Percentiles rank a stretch among this genome's conserved stretches.
Conservation (phyloP, 2,329 filamentous ascomycete species). For the Calonectria crousiana region DNA sequence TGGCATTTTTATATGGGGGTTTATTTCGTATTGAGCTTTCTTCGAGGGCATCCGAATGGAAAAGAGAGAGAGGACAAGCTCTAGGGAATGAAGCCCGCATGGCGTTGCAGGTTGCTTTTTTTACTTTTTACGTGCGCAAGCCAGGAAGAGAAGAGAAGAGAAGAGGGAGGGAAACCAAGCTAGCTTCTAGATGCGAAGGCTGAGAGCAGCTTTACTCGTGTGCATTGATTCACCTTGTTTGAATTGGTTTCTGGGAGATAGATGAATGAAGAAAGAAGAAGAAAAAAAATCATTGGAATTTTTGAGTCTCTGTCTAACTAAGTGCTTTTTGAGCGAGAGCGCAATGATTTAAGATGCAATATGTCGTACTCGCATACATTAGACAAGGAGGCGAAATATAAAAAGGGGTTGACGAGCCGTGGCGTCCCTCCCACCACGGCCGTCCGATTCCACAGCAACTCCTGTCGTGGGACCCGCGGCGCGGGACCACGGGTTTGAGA, state of each 20-base stretch:
- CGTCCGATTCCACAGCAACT: constrained; percentile 52
- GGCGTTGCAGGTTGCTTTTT: constrained; percentile 32
- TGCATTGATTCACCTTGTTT: background rate
- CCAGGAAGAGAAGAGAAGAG: background rate
- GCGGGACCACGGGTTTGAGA: constrained; percentile 60
- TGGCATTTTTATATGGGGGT: constrained; percentile 7
- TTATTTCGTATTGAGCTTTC: constrained; percentile 17
- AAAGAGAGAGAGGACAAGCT: constrained; percentile 29
- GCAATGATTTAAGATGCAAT: constrained; percentile 36
- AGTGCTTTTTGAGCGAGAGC: constrained; percentile 40
- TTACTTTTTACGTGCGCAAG: constrained; percentile 18
- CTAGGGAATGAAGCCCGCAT: constrained; percentile 31
- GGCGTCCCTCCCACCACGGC: constrained; percentile 74
- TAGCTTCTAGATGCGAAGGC: background rate
- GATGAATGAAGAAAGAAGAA: constrained; percentile 24
- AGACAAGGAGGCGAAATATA: constrained; percentile 39
- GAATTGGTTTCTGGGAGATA: constrained; percentile 17
- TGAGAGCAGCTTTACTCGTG: background rate
- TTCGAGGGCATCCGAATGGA: constrained; percentile 29
- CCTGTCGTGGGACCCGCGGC: constrained; percentile 61
- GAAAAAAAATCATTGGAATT: constrained; percentile 38
- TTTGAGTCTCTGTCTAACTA: constrained; percentile 44
- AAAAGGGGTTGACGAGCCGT: constrained; percentile 53
- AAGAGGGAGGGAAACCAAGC: background rate
- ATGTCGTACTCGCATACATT: constrained; percentile 39